phyloP scores from a whole-genome alignment of 352 stramenopile genomes.

The Globisporangium camurandrum region DNA sequence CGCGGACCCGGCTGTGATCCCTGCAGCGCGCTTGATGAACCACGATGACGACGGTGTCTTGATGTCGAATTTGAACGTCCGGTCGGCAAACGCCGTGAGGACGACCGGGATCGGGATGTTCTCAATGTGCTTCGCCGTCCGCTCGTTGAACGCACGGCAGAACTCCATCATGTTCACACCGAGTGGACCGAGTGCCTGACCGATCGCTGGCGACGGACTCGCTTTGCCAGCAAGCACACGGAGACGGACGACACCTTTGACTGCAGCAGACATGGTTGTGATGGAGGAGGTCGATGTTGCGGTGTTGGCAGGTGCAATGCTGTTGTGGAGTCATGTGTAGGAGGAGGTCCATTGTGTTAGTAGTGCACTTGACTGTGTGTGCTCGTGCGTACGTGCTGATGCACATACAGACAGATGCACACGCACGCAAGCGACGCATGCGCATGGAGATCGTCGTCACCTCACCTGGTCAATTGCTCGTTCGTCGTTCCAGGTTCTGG shows the following conservation, averaged over 20 bases:
- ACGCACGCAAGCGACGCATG: background rate
- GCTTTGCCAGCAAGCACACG: conserved; percentile 80
- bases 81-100: conserved; percentile 90
- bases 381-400: background rate
- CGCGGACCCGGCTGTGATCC: conserved; percentile 71
- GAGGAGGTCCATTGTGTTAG: background rate
- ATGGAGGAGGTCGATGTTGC: background rate
- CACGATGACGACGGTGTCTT: conserved; percentile 93
- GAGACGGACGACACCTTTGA: conserved; percentile 84
- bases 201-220: conserved; percentile 81
- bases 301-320: conserved; percentile 1
- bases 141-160: conserved; percentile 98
- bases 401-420: background rate
- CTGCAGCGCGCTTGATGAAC: conserved; percentile 90
- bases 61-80: conserved; percentile 95
- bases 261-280: conserved; percentile 11
- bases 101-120: conserved; percentile 91
- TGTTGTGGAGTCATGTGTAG: conserved; percentile 7
- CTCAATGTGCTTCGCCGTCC: conserved; percentile 87
- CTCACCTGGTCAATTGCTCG: conserved; percentile 5
- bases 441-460: background rate
- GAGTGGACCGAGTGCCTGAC: conserved; percentile 91
- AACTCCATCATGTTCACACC: conserved; percentile 99
- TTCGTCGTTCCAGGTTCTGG: background rate
- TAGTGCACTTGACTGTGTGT: no score